Conservation (phyloP, 306 rosid species). For the Cyclanthera cordifolia region DNA sequence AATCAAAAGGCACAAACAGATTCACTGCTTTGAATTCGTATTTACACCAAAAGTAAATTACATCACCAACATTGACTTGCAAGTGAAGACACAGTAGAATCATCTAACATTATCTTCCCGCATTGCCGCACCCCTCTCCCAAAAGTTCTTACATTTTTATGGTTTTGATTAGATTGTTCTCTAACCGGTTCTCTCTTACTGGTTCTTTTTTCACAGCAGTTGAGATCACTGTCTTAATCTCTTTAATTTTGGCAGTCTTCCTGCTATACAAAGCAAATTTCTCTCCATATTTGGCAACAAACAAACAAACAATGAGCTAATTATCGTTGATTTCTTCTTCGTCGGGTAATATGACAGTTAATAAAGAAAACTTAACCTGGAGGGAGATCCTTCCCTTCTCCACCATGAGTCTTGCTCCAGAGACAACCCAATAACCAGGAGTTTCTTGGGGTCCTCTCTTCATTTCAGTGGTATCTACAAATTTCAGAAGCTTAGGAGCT, state of each 20-base stretch:
- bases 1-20: background rate
- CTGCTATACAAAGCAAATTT: background rate
- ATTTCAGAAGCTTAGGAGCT: conserved; percentile 76
- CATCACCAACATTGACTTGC: conserved; percentile 3
- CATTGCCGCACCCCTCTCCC: background rate
- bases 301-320: conserved; percentile 21
- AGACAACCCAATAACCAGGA: conserved; percentile 97
- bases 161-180: background rate
- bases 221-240: background rate
- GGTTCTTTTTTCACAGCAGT: background rate
- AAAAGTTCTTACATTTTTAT: background rate
- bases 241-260: background rate
- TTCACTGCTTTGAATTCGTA: background rate
- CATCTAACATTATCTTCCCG: background rate
- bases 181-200: background rate
- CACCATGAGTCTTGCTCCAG: conserved; percentile 81
- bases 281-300: background rate
- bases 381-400: conserved; percentile 84
- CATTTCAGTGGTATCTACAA: conserved; percentile 91
- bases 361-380: conserved; percentile 66
- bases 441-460: conserved; percentile 82
- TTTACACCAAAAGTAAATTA: background rate
- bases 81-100: background rate
- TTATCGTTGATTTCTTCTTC: conserved; percentile 54
- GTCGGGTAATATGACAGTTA: conserved; percentile 57